A percentile compares a stretch with the other conserved stretches of the same genome.
phyloP scores from a whole-genome alignment of 306 rosid species.

The Cucumis melo region DNA sequence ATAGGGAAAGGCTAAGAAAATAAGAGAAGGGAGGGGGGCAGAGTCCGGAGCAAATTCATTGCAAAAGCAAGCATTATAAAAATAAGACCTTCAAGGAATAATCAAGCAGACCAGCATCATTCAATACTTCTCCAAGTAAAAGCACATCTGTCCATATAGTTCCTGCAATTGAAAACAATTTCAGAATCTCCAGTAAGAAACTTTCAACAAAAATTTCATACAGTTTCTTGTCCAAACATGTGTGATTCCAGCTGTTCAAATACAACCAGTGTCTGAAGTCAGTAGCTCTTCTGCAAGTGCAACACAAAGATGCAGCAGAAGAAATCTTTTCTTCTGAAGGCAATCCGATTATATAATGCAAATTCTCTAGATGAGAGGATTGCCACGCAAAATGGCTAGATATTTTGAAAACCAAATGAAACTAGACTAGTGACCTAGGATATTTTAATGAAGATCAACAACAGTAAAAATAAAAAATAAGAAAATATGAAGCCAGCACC shows the following conservation, averaged over 20 bases:
- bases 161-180: slow-evolving; percentile 2
- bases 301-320: not conserved
- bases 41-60: not conserved
- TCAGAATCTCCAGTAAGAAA: not conserved
- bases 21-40: not conserved
- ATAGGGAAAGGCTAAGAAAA: not conserved
- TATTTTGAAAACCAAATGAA: not conserved
- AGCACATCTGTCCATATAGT: slow-evolving; percentile 15
- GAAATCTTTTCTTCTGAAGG: not conserved
- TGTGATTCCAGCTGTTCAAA: not conserved
- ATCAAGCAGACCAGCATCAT: slow-evolving; percentile 7
- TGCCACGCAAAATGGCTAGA: not conserved
- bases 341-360: not conserved
- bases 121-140: slow-evolving; percentile 13
- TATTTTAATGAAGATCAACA: not conserved
- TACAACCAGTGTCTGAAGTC: not conserved
- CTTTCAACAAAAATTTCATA: not conserved
- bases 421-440: not conserved
- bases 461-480: not conserved
- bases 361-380: not conserved
- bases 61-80: not conserved
- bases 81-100: slow-evolving; percentile 13
- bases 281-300: not conserved
- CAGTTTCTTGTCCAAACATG: not conserved
- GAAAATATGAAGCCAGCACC: not conserved